Evolutionary conservation across 1,284 basidiomycete genomes (phyloP).

Genomic region (Apiotrichum laibachii): DNA sequence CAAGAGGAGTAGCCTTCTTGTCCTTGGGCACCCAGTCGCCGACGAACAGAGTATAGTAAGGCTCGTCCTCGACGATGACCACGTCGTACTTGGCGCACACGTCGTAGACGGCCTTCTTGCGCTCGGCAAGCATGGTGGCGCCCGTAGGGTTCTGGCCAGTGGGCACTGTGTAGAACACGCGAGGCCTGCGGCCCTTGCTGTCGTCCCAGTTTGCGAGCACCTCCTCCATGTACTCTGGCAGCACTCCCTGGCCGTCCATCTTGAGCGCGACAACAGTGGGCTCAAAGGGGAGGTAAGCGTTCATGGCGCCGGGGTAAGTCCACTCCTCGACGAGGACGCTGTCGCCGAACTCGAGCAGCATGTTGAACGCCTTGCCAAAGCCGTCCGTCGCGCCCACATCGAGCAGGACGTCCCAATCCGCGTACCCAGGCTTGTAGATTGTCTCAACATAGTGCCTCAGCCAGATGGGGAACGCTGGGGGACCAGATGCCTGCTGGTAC

Average conservation of each 20-base stretch:
- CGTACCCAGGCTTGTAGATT: constrained; percentile 67
- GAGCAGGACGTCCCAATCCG: constrained; percentile 63
- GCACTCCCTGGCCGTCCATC: constrained; percentile 72
- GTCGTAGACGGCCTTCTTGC: constrained; percentile 75
- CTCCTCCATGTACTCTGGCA: constrained; percentile 61
- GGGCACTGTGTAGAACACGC: constrained; percentile 61
- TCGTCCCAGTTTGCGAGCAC: constrained; percentile 68
- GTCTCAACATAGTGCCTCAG: constrained; percentile 60
- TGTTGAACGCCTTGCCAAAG: constrained; percentile 50
- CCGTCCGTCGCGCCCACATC: constrained; percentile 76
- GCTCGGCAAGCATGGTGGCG: constrained; percentile 61
- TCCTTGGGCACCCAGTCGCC: constrained; percentile 12
- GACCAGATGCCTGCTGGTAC: constrained; percentile 58
- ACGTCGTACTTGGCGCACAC: constrained; percentile 74
- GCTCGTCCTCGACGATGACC: constrained; percentile 75
- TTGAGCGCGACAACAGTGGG: constrained; percentile 52
- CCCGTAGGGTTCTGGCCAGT: constrained; percentile 71
- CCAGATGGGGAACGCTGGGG: constrained; percentile 46
- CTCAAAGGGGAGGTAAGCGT: constrained; percentile 43
- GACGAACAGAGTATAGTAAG: constrained; percentile 66
- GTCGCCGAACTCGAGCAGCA: constrained; percentile 74
- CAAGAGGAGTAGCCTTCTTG: constrained; percentile 37
- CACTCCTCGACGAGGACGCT: constrained; percentile 63
- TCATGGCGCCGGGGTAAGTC: constrained; percentile 53
- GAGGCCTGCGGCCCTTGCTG: constrained; percentile 55